phyloP scores from a whole-genome alignment of 306 rosid species.

The Mucuna pruriens region DNA sequence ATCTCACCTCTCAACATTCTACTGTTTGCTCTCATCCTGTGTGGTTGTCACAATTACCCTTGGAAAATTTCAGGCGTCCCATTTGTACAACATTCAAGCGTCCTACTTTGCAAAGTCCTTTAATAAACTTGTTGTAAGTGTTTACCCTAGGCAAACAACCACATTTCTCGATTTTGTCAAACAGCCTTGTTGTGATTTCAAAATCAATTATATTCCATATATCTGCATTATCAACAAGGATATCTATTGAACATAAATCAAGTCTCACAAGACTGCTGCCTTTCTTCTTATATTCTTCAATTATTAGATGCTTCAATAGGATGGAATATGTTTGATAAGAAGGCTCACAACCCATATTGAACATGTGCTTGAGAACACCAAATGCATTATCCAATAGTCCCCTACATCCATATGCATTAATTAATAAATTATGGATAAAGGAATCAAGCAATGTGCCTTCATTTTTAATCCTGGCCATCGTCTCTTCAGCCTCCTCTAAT shows the following conservation, averaged over 20 bases:
- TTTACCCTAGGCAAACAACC: conserved; percentile 67
- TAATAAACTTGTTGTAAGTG: conserved; percentile 70
- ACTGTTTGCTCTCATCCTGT: background rate
- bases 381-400: conserved; percentile 70
- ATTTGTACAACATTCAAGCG: conserved; percentile 37
- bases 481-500: conserved; percentile 70
- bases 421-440: conserved; percentile 56
- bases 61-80: conserved; percentile 33
- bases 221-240: conserved; percentile 42
- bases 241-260: conserved; percentile 40
- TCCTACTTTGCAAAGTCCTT: conserved; percentile 72
- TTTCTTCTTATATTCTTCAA: conserved; percentile 40
- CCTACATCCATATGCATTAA: conserved; percentile 63
- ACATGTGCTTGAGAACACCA: conserved; percentile 74
- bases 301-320: conserved; percentile 68
- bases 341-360: conserved; percentile 67
- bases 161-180: conserved; percentile 66
- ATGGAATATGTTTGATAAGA: conserved; percentile 60
- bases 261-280: conserved; percentile 30
- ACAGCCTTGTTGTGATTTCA: conserved; percentile 54
- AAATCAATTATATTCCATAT: conserved; percentile 70
- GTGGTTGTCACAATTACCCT: conserved; percentile 18
- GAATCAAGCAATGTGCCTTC: conserved; percentile 72
- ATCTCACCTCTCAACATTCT: conserved; percentile 48
- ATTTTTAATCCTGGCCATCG: conserved; percentile 59